phyloP scores from a whole-genome alignment of 257 asterid genomes.

The Solanum commersonii region DNA sequence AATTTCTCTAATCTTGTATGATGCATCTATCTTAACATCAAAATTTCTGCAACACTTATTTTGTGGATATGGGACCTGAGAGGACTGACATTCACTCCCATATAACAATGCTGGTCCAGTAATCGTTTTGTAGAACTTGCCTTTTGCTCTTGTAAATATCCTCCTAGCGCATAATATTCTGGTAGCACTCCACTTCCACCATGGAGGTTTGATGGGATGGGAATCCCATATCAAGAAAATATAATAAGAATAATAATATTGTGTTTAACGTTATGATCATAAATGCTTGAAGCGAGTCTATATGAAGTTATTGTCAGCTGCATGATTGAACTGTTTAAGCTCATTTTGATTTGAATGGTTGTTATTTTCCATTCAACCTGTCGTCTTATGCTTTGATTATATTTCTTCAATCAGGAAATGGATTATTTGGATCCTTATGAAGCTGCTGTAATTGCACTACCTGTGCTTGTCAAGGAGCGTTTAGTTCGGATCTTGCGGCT shows the following conservation, averaged over 20 bases:
- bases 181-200: neutral
- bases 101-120: neutral
- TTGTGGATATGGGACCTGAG: neutral
- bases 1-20: neutral
- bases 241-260: neutral
- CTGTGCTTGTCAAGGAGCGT: constrained; percentile 73
- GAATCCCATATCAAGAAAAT: neutral
- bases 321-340: neutral
- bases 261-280: neutral
- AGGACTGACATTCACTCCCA: neutral
- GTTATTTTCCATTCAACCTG: neutral
- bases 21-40: neutral
- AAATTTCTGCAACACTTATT: neutral
- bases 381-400: neutral
- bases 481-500: constrained; percentile 76
- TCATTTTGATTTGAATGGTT: neutral
- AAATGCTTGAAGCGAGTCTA: neutral
- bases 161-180: neutral
- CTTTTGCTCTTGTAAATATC: neutral
- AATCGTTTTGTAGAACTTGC: neutral
- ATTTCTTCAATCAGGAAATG: constrained; percentile 23
- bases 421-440: constrained; percentile 66
- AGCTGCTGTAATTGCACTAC: constrained; percentile 70
- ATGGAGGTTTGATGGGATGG: neutral
- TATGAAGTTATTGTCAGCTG: neutral